phyloP scores from a whole-genome alignment of 2,329 filamentous ascomycete genomes.

The Cladosporium colombiae region DNA sequence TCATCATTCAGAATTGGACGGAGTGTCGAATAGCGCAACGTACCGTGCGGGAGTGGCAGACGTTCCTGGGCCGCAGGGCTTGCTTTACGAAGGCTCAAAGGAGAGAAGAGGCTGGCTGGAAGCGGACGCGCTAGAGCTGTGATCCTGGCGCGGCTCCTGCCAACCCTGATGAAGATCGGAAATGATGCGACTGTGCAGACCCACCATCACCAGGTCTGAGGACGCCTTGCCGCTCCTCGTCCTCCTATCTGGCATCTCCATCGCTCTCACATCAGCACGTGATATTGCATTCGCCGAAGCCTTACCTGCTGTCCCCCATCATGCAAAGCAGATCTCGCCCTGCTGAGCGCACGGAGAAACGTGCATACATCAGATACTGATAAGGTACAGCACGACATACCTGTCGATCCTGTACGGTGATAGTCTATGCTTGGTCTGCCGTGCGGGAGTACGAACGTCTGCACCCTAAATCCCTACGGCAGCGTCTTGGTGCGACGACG shows the following conservation, averaged over 20 bases:
- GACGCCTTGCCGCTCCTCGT: neutral
- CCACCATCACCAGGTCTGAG: neutral
- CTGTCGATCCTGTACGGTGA: neutral
- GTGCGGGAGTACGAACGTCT: neutral
- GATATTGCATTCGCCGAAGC: neutral
- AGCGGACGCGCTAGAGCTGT: neutral
- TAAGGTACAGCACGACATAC: neutral
- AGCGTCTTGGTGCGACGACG: constrained; percentile 8
- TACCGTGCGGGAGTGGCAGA: neutral
- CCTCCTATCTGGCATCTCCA: neutral
- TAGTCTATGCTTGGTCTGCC: neutral
- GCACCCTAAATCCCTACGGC: neutral
- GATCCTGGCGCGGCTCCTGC: neutral
- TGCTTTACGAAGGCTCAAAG: neutral
- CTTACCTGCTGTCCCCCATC: neutral
- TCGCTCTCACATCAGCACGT: neutral
- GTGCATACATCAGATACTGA: neutral
- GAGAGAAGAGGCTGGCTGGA: neutral
- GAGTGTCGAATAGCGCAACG: neutral
- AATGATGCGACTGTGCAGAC: neutral
- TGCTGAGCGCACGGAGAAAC: neutral
- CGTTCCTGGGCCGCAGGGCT: neutral
- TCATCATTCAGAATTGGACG: neutral
- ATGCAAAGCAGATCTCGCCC: neutral
- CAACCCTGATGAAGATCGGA: neutral